Evolutionary conservation across 768 basidiomycete genomes (phyloP).

Genomic region (Tylopilus sp.): DNA sequence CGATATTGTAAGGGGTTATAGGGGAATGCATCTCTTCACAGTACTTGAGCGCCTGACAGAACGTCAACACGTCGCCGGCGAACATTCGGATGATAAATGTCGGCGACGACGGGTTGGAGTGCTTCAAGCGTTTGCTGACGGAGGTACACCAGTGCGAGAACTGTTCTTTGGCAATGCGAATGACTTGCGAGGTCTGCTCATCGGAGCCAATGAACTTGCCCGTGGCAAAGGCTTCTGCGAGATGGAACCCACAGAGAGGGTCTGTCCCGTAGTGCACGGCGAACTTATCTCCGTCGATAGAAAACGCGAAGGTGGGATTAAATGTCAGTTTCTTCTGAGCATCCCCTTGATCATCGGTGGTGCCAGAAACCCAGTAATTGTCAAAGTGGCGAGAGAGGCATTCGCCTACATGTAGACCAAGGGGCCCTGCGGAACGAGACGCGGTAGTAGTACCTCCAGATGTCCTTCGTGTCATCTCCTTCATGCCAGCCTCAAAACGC

Average conservation of each 20-base stretch:
- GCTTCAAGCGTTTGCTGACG: constrained; percentile 10
- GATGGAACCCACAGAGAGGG: constrained; percentile 27
- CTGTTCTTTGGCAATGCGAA: constrained; percentile 16
- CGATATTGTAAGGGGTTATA: constrained; percentile 17
- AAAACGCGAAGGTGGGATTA: constrained; percentile 31
- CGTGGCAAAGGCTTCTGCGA: constrained; percentile 24
- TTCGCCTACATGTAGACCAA: background rate
- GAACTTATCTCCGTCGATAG: constrained; percentile 23
- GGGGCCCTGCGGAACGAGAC: constrained; percentile 28
- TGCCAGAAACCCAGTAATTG: constrained; percentile 23
- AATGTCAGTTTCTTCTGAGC: background rate
- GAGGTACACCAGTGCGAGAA: constrained; percentile 28
- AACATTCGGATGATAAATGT: constrained; percentile 28
- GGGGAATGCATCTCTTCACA: constrained; percentile 6
- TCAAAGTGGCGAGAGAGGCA: constrained; percentile 14
- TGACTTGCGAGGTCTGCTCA: constrained; percentile 2
- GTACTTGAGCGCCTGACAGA: constrained; percentile 22
- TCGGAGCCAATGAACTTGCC: constrained; percentile 1
- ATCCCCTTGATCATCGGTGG: constrained; percentile 6
- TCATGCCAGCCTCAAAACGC: constrained; percentile 9
- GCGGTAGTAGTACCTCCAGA: constrained; percentile 1
- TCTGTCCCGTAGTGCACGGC: constrained; percentile 30
- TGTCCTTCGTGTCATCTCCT: background rate
- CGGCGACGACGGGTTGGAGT: constrained; percentile 7
- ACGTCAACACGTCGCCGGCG: constrained; percentile 26